Percentiles rank a stretch among this genome's conserved stretches.
Evolutionary conservation across 2,329 filamentous ascomycete genomes (phyloP).

Genomic region (Cercospora zeae-maydis): DNA sequence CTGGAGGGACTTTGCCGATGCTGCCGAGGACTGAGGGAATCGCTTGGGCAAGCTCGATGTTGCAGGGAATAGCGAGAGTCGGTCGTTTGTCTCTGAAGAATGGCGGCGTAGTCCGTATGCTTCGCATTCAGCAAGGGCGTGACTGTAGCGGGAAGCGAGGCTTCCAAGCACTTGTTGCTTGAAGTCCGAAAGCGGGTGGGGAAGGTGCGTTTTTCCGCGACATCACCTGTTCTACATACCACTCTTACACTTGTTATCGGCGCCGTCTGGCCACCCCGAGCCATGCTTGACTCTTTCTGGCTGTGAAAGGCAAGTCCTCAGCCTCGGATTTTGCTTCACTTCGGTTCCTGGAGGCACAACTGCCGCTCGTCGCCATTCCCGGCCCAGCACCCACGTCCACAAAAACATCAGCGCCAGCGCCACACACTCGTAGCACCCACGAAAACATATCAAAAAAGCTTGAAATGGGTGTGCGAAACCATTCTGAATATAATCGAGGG

Average conservation of each 20-base stretch:
- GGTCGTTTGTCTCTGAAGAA: slow-evolving; percentile 1
- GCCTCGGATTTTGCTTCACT: neutral
- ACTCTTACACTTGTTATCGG: neutral
- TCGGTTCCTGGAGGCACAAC: neutral
- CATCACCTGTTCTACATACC: neutral
- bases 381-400: neutral
- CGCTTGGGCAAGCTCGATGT: slow-evolving; percentile 1
- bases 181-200: neutral
- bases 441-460: neutral
- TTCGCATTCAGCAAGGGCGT: neutral
- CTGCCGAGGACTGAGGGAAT: slow-evolving; percentile 7
- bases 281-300: neutral
- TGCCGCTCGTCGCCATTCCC: neutral
- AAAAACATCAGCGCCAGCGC: slow-evolving; percentile 9
- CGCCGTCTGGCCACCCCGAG: neutral
- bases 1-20: slow-evolving; percentile 10
- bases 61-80: neutral
- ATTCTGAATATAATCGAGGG: neutral
- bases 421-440: neutral
- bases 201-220: slow-evolving; percentile 2
- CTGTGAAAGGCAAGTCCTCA: neutral
- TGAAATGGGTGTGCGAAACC: neutral
- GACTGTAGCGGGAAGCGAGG: neutral
- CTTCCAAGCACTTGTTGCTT: neutral
- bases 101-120: neutral